Percentiles rank a stretch among this genome's conserved stretches.
Conservation (phyloP, 345 rosid species). For the Cardamine chenopodiifolia region DNA sequence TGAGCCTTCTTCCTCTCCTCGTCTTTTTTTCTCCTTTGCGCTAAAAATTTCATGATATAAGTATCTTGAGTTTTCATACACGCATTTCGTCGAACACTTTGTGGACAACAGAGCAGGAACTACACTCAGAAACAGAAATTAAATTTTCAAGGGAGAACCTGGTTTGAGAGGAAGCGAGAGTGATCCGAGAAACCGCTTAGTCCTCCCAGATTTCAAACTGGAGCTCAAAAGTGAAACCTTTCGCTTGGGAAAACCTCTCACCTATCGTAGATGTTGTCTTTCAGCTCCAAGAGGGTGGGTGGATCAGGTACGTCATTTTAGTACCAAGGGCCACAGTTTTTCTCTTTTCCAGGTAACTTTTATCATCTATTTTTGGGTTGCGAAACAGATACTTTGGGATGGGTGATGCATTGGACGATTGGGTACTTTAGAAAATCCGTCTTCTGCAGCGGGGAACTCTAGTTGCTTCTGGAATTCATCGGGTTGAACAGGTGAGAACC, state of each 20-base stretch:
- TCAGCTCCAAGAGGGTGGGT: conserved; percentile 97
- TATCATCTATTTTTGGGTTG: conserved; percentile 63
- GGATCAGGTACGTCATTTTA: conserved; percentile 78
- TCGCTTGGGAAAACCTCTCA: not conserved
- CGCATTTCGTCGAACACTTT: conserved; percentile 53
- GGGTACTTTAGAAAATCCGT: conserved; percentile 92
- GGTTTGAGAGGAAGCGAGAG: not conserved
- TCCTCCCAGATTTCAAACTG: conserved; percentile 1
- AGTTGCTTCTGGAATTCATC: conserved; percentile 86
- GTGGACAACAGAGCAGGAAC: not conserved
- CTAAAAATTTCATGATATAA: conserved; percentile 9
- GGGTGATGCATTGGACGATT: conserved; percentile 99
- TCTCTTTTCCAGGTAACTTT: conserved; percentile 3
- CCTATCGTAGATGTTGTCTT: conserved; percentile 90
- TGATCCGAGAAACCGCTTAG: not conserved
- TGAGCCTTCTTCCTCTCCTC: conserved; percentile 67
- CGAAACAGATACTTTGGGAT: conserved; percentile 95
- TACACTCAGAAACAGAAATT: not conserved
- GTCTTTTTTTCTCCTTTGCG: conserved; percentile 60
- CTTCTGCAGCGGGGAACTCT: conserved; percentile 81
- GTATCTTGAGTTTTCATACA: conserved; percentile 16
- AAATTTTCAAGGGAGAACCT: conserved; percentile 17
- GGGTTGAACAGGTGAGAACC: conserved; percentile 76
- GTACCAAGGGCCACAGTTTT: not conserved
- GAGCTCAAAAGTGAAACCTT: conserved; percentile 11